Percentiles rank a stretch among this genome's conserved stretches.
These are phyloP conservation scores for Jatropha podagrica DNA, from an alignment of 441 rosid genomes.

Conservation along the genomic window DNA sequence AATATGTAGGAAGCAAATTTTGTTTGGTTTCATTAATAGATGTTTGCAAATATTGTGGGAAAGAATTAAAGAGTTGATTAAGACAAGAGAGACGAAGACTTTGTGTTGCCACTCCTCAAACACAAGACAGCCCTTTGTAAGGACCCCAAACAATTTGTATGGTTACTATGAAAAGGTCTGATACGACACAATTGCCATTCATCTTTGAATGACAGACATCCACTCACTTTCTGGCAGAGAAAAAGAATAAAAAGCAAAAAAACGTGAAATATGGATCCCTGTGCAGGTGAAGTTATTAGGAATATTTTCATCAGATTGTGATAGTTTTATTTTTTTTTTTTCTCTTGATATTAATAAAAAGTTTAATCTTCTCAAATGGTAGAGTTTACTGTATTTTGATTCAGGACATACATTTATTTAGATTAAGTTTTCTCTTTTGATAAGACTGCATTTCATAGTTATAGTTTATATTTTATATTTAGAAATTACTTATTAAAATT, in stretches of 20 bases:
- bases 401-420: no score
- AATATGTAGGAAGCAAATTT: no score
- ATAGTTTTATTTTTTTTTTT: neutral
- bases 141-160: neutral
- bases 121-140: neutral
- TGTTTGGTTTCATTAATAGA: no score
- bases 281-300: neutral
- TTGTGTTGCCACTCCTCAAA: constrained; percentile 16
- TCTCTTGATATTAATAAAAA: no score
- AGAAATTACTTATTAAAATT: no score
- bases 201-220: neutral
- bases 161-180: neutral
- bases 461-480: no score
- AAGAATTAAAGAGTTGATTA: constrained; percentile 15
- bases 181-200: neutral
- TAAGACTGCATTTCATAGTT: no score
- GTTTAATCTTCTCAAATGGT: no score
- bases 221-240: no score
- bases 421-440: no score
- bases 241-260: neutral
- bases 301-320: no score
- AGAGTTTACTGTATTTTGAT: no score
- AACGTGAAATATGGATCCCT: neutral
- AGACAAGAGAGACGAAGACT: constrained; percentile 9
- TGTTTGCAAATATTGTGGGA: constrained; percentile 9